These are phyloP conservation scores for Cercis canadensis DNA, from an alignment of 306 rosid species.

Conservation along the genomic window DNA sequence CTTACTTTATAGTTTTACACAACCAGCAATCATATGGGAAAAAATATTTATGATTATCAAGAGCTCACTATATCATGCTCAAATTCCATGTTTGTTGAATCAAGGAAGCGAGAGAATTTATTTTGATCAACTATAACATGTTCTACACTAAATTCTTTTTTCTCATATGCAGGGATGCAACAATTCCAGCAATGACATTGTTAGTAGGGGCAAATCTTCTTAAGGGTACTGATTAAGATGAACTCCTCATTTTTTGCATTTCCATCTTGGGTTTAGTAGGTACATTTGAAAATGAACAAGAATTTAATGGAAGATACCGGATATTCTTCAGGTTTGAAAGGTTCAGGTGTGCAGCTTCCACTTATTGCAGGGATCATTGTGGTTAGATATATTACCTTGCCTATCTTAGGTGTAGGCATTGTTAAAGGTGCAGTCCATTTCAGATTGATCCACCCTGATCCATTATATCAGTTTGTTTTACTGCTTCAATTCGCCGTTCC, in stretches of 20 bases:
- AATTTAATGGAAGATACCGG: background rate
- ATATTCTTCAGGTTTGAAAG: constrained; percentile 44
- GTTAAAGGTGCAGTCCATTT: constrained; percentile 43
- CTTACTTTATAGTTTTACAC: too few species aligned
- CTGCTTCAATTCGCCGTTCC: constrained; percentile 50
- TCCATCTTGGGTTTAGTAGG: background rate
- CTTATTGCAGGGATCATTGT: constrained; percentile 40
- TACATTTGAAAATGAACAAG: constrained; percentile 3
- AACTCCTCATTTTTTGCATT: background rate
- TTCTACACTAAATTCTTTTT: background rate
- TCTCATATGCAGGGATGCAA: constrained; percentile 38
- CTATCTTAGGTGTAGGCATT: constrained; percentile 47
- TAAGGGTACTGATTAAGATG: constrained; percentile 29
- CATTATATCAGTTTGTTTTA: constrained; percentile 51
- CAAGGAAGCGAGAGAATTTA: too few species aligned
- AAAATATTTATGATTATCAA: too few species aligned
- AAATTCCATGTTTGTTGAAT: too few species aligned
- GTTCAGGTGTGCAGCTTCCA: constrained; percentile 26
- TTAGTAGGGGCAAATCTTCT: constrained; percentile 55
- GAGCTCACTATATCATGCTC: too few species aligned
- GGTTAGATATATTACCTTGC: constrained; percentile 44
- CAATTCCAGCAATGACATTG: constrained; percentile 50
- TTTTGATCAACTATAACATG: too few species aligned
- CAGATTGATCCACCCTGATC: constrained; percentile 37
- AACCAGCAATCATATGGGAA: too few species aligned